Evolutionary conservation across 2,329 filamentous ascomycete species (phyloP).

Genomic region (Septoria petroselini): DNA sequence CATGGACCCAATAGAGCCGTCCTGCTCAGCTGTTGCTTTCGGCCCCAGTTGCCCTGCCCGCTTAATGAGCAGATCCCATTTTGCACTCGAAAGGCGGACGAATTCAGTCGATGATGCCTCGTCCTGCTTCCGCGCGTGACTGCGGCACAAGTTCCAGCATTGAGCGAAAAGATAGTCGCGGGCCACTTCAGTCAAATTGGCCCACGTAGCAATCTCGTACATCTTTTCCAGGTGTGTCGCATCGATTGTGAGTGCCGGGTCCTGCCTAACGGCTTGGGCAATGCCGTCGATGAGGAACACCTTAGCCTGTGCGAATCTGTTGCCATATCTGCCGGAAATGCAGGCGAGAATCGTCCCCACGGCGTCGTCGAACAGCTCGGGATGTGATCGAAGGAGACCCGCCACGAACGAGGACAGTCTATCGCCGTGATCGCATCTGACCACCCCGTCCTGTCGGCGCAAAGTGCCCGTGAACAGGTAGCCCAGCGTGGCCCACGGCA

Average conservation of each 20-base stretch:
- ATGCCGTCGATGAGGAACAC: slow-evolving; percentile 47
- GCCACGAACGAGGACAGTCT: slow-evolving; percentile 40
- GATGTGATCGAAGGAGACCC: slow-evolving; percentile 30
- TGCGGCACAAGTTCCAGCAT: slow-evolving; percentile 29
- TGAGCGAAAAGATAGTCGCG: slow-evolving; percentile 40
- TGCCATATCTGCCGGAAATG: slow-evolving; percentile 29
- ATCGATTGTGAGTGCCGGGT: slow-evolving; percentile 22
- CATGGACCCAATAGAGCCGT: slow-evolving; percentile 25
- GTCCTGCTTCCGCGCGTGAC: slow-evolving; percentile 2
- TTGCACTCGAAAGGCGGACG: slow-evolving; percentile 3
- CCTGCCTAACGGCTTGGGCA: slow-evolving; percentile 34
- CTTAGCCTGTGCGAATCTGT: slow-evolving; percentile 43
- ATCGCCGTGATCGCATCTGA: slow-evolving; percentile 43
- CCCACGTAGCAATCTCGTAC: slow-evolving; percentile 31
- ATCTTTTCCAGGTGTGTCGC: slow-evolving; percentile 29
- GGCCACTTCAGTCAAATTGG: slow-evolving; percentile 45
- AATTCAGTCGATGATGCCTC: not conserved
- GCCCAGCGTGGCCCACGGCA: slow-evolving; percentile 50
- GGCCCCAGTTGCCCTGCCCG: slow-evolving; percentile 3
- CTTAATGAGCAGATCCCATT: slow-evolving; percentile 15
- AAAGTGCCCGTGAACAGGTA: slow-evolving; percentile 44
- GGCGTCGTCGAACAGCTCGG: slow-evolving; percentile 23
- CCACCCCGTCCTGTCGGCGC: slow-evolving; percentile 31
- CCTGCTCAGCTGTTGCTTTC: slow-evolving; percentile 17
- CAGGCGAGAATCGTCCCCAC: slow-evolving; percentile 37